Percentiles rank a stretch among this genome's conserved stretches.
Evolutionary conservation across 306 rosid genomes (phyloP).

Genomic region (Quercus bicolor): DNA sequence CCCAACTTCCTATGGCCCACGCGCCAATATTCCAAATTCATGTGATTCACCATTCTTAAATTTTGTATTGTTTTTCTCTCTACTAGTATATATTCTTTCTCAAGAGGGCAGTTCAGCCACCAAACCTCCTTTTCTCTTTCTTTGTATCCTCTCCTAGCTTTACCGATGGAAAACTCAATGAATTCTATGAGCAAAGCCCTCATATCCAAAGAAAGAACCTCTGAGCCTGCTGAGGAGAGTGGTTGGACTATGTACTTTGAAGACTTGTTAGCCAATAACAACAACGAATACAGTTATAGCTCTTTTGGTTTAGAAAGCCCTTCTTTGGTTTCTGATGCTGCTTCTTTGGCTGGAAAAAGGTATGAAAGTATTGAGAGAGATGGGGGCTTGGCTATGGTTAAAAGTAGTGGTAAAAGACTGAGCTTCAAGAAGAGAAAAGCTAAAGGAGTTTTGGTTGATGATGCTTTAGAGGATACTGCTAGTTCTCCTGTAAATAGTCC

Average conservation of each 20-base stretch:
- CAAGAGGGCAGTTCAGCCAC: constrained; percentile 12
- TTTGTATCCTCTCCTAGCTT: constrained; percentile 1
- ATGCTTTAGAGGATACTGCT: constrained; percentile 85
- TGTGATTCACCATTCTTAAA: constrained; percentile 3
- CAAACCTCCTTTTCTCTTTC: constrained; percentile 27
- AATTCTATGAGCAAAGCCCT: constrained; percentile 32
- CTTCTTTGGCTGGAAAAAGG: constrained; percentile 37
- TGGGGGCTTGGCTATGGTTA: background rate
- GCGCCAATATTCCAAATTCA: constrained; percentile 34
- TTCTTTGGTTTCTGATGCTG: constrained; percentile 43
- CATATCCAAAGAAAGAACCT: constrained; percentile 17
- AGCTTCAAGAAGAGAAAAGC: constrained; percentile 52
- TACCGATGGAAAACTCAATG: constrained; percentile 24
- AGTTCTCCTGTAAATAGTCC: constrained; percentile 75
- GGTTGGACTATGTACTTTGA: constrained; percentile 83
- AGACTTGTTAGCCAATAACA: constrained; percentile 42
- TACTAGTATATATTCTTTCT: constrained; percentile 8
- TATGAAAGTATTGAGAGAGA: background rate
- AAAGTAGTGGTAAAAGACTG: constrained; percentile 13
- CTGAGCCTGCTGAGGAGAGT: constrained; percentile 59
- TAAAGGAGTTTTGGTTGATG: constrained; percentile 44
- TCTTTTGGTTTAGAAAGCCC: constrained; percentile 26
- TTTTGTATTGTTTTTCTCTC: constrained; percentile 10
- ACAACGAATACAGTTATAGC: constrained; percentile 10
- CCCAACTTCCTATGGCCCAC: constrained; percentile 32